Evolutionary conservation across 1,139 yeast species (phyloP).

Genomic region (Debaryomyces robertsiae): DNA sequence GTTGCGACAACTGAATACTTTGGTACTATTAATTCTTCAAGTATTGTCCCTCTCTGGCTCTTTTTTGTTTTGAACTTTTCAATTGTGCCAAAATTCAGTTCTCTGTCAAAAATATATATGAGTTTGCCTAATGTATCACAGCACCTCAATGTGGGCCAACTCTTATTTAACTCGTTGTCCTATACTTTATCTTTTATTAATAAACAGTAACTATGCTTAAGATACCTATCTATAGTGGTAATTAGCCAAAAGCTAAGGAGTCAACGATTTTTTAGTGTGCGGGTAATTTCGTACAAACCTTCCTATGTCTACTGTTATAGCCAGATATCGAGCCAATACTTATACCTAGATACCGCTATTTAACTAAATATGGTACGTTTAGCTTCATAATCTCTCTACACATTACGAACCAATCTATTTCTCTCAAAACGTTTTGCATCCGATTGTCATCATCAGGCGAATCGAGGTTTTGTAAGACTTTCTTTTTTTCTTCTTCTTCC

Average conservation of each 20-base stretch:
- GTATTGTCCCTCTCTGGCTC: too few relatives aligned
- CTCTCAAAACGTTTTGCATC: slow-evolving; percentile 41
- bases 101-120: too few relatives aligned
- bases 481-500: slow-evolving; percentile 41
- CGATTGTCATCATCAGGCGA: slow-evolving; percentile 13
- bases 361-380: slow-evolving; percentile 58
- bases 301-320: too few relatives aligned
- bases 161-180: too few relatives aligned
- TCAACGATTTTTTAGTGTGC: slow-evolving; percentile 9
- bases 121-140: too few relatives aligned
- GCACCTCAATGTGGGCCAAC: too few relatives aligned
- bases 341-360: background rate
- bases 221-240: slow-evolving; percentile 1
- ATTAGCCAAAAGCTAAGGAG: slow-evolving; percentile 6
- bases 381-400: slow-evolving; percentile 81
- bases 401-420: slow-evolving; percentile 87
- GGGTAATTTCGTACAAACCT: slow-evolving; percentile 4
- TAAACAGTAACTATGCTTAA: background rate
- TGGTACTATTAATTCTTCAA: too few relatives aligned
- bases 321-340: too few relatives aligned
- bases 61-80: too few relatives aligned
- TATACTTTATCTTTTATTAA: background rate
- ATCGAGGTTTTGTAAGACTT: slow-evolving; percentile 11
- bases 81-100: too few relatives aligned
- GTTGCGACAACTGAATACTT: too few relatives aligned